Evolutionary conservation across 148 eudicot genomes (phyloP).

Genomic region (Camellia sinensis): DNA sequence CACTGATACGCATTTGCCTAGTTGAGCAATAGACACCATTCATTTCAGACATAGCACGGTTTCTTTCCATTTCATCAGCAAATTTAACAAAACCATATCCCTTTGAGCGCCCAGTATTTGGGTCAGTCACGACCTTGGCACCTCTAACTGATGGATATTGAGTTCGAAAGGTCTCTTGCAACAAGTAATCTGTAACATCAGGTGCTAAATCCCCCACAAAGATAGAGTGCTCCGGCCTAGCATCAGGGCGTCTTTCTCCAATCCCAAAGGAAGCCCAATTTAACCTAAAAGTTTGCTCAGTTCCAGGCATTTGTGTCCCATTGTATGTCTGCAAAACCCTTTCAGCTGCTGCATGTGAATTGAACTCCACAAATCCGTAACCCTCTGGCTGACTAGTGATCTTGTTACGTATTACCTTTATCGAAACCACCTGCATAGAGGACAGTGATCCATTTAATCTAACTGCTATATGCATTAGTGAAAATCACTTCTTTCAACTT

Average conservation of each 20-base stretch:
- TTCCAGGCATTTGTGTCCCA: constrained; percentile 90
- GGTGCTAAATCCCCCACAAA: constrained; percentile 98
- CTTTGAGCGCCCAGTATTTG: constrained; percentile 86
- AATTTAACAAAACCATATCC: constrained; percentile 98
- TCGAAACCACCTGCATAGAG: constrained; percentile 65
- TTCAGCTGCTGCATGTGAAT: constrained; percentile 82
- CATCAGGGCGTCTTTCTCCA: constrained; percentile 79
- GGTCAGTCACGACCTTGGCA: constrained; percentile 94
- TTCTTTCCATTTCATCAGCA: constrained; percentile 84
- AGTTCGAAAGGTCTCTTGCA: constrained; percentile 86
- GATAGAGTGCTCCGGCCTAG: constrained; percentile 91
- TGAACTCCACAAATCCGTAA: constrained; percentile 94
- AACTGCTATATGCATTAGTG: background rate
- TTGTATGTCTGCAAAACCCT: constrained; percentile 75
- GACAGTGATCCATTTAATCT: background rate
- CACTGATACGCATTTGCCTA: constrained; percentile 97
- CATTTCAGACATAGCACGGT: constrained; percentile 96
- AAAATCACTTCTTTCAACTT: background rate
- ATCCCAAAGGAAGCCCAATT: constrained; percentile 98
- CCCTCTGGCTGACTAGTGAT: constrained; percentile 94
- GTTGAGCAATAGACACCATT: constrained; percentile 88
- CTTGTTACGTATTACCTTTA: constrained; percentile 85
- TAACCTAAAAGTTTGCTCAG: constrained; percentile 79
- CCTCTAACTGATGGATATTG: constrained; percentile 92
- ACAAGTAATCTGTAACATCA: constrained; percentile 80